A percentile compares a stretch with the other conserved stretches of the same genome.
These are phyloP conservation scores for Terfezia claveryi DNA, from an alignment of 495 filamentous ascomycete species.

Conservation along the genomic window DNA sequence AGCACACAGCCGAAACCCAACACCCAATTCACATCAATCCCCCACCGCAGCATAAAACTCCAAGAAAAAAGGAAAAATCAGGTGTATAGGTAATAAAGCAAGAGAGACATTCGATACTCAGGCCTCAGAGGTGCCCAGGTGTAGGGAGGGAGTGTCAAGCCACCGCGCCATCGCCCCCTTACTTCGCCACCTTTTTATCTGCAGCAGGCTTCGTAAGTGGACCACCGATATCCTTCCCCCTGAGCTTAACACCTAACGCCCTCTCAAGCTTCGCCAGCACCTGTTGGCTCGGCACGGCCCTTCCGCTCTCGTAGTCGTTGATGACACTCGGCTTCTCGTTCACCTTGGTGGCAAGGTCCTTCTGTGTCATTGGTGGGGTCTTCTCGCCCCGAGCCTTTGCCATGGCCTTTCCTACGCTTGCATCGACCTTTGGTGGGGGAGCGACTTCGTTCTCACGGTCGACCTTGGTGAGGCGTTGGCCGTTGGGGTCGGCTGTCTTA, in stretches of 20 bases:
- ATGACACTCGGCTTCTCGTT: constrained; percentile 64
- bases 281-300: constrained; percentile 67
- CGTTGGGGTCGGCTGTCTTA: constrained; percentile 31
- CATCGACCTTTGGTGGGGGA: constrained; percentile 76
- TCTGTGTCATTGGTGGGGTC: constrained; percentile 85
- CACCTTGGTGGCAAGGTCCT: constrained; percentile 84
- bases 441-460: constrained; percentile 95
- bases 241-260: constrained; percentile 64
- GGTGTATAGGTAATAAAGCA: no score
- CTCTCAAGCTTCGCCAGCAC: constrained; percentile 59
- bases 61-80: no score
- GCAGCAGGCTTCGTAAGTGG: constrained; percentile 8
- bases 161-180: no score
- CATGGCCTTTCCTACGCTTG: constrained; percentile 63
- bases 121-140: no score
- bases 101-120: no score
- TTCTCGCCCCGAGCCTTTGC: constrained; percentile 42
- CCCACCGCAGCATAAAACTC: no score
- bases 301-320: constrained; percentile 67
- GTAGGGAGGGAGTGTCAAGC: no score
- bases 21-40: no score
- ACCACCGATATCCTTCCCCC: constrained; percentile 29
- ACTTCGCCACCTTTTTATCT: constrained; percentile 10
- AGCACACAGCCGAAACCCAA: no score
- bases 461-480: constrained; percentile 92